Evolutionary conservation across 106 monocot species (phyloP).

Genomic region (Iris macrosiphon): DNA sequence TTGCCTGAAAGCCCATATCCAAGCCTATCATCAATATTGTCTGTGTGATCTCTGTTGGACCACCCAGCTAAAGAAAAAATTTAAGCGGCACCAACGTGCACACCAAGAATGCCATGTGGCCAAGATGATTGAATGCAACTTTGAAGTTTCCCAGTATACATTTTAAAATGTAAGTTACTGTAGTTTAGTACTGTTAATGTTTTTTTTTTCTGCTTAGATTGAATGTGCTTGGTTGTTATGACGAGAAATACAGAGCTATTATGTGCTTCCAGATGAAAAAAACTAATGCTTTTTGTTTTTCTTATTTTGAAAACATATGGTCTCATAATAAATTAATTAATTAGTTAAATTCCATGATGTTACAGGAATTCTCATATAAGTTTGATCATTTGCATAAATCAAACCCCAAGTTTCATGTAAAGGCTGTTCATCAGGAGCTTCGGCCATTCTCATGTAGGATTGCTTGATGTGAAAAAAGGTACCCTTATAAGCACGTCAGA

Average conservation of each 20-base stretch:
- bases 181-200: too few species aligned
- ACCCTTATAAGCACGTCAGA: conserved; percentile 79
- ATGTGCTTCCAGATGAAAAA: too few species aligned
- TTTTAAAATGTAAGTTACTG: conserved; percentile 37
- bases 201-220: too few species aligned
- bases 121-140: conserved; percentile 51
- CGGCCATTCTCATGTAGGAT: conserved; percentile 56
- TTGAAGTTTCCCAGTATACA: conserved; percentile 39
- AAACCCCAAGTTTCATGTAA: conserved; percentile 69
- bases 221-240: too few species aligned
- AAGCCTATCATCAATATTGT: conserved; percentile 53
- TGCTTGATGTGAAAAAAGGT: conserved; percentile 55
- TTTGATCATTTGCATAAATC: conserved; percentile 59
- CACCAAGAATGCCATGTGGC: conserved; percentile 28
- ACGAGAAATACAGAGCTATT: too few species aligned
- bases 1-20: conserved; percentile 67
- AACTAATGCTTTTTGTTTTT: too few species aligned
- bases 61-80: conserved; percentile 70
- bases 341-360: too few species aligned
- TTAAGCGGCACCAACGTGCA: conserved; percentile 51
- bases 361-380: too few species aligned
- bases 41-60: conserved; percentile 54
- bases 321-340: too few species aligned
- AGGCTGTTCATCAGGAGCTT: conserved; percentile 56
- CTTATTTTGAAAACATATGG: too few species aligned